Evolutionary conservation across 2,329 filamentous ascomycete genomes (phyloP), one percentile per base, ranked within the genome.

Genomic region (Harringtonia aguacate): DNA sequence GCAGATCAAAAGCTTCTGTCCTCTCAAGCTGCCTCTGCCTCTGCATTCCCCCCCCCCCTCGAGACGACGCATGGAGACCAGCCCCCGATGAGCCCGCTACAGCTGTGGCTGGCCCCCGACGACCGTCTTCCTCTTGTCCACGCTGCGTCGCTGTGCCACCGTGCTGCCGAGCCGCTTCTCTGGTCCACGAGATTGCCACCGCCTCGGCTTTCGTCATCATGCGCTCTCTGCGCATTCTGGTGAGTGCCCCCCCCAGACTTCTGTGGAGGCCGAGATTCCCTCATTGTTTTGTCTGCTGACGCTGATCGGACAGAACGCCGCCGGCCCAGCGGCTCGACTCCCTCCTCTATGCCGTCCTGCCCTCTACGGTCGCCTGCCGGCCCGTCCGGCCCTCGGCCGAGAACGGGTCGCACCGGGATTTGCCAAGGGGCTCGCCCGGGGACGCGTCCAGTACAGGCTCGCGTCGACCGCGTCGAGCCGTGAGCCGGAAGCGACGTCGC

Each of bases 41-140:
- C 18, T 35, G 17, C 29, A 9, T 24, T 18, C 28, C 29, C 18
- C 31, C 3, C 30, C 12, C 8, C 34, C 41, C 34, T 33, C 39
- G 41, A 39, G 36, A 37, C 27, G 30, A 29, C 48, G 27, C 27
- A 52, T 52, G 48, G 50, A 45, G 42, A n/a, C 33, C 46, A 24
- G 20, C 17, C 37, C 36, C 29, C 33, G 36, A 21, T 37, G 33
- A 46, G 24, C 34, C 27, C 30, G 37, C 41, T 46, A 48, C 50
- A 47, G 49, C 48, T 20, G 41, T 41, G 43, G 48, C 48, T 44
- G 48, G 44, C 28, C 14, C 14, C 40, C 17, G 17, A 13, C 22
- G 14, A 28, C 8, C 10, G 21, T 21, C 18, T 22, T 36, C 18
- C 18, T 21, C 20, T 6, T 24, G 18, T 36, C 22, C 13, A 9